Evolutionary conservation across 75 land plant species (phyloP), one percentile per base, ranked within the genome.

Genomic region (Picea sitchensis): DNA sequence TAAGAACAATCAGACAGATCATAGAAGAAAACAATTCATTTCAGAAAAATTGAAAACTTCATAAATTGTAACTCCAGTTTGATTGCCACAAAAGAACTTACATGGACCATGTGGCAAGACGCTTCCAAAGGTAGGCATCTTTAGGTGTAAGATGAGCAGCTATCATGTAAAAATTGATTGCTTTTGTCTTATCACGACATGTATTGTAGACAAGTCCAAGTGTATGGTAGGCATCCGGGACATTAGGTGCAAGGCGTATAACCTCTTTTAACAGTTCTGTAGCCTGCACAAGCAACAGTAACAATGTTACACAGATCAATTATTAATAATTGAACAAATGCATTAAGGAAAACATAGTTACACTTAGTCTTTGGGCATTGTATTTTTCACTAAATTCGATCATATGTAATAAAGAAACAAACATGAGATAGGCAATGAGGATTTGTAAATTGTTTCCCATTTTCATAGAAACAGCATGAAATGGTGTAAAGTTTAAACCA

Each of bases 131-230:
- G 69, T 87, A 80, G 76, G 90, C 62, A 79, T 96, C 95, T 75
- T 90, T 96, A 58, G 95, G 94, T 0, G 76, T 83, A 59, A 92
- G 83, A 82, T 85, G 86, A 36, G 98, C 98, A 78, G 95, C 97
- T 73, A 96, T 75, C 92, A 95, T 87, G 54, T 93, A 93, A 82
- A 88, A 96, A 77, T 86, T 90, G 26, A 90, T 65, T 41, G 98
- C 88, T 73, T 79, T 95, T 78, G 81, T 89, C 31, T 87, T 80
- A 62, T 95, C 89, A 71, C 90, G 92, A 63, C 79, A 77, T 30
- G 90, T 81, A 71, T 87, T 83, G 67, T 96, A 86, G 0, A 93
- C 77, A 47, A 90, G 88, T 34, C 98, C 99, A 82, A 96, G 92
- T 23, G 87, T 91, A 71, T 95, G 87, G 72, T 90, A 95, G 20